phyloP scores from a whole-genome alignment of 1,284 basidiomycete species.

The Pisolithus thermaeus region DNA sequence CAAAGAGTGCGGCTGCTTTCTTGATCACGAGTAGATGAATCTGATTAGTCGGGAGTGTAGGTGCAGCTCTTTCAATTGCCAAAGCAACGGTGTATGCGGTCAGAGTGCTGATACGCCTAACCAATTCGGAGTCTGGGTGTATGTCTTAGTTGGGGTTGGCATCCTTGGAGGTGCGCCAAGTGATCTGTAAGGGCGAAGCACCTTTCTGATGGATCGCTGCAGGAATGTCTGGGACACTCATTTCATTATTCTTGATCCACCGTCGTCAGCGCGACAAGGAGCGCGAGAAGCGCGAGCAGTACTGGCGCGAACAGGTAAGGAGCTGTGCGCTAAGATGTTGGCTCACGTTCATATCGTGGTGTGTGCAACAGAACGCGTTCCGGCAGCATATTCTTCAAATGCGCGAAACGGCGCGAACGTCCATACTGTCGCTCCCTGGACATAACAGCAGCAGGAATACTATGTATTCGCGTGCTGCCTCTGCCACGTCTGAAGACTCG shows the following conservation, averaged over 20 bases:
- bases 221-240: conserved; percentile 70
- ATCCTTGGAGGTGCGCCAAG: conserved; percentile 58
- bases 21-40: background rate
- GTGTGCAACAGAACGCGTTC: conserved; percentile 54
- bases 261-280: conserved; percentile 65
- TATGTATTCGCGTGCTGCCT: conserved; percentile 38
- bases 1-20: conserved; percentile 58
- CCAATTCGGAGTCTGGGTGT: conserved; percentile 64
- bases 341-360: background rate
- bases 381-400: conserved; percentile 73
- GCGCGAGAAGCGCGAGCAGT: conserved; percentile 75
- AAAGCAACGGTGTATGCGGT: conserved; percentile 57
- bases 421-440: conserved; percentile 48
- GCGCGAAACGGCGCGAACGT: conserved; percentile 64
- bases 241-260: conserved; percentile 66
- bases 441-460: conserved; percentile 39
- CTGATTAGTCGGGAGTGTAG: conserved; percentile 31
- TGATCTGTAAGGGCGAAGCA: background rate
- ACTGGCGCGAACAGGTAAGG: conserved; percentile 80
- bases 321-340: background rate
- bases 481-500: conserved; percentile 49
- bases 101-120: conserved; percentile 54
- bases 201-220: background rate
- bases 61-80: conserved; percentile 75
- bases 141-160: conserved; percentile 65